These are phyloP conservation scores for Gossypium gossypioides DNA, from an alignment of 441 rosid genomes.

Conservation along the genomic window DNA sequence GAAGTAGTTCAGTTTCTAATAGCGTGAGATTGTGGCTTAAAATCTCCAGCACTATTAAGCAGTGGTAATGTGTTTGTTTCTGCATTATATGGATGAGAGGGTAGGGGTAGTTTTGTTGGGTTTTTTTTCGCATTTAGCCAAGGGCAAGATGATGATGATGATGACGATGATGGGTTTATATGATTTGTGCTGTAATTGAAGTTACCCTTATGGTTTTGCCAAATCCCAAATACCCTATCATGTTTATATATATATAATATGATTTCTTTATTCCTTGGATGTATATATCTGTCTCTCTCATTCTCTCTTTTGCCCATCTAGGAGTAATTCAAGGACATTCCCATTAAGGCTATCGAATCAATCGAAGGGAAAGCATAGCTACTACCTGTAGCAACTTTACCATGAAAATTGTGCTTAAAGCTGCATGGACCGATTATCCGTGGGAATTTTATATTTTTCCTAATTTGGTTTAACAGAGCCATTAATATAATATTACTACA, in stretches of 20 bases:
- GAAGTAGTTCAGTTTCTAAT: conserved; percentile 18
- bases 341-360: background rate
- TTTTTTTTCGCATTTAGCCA: conserved; percentile 31
- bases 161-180: conserved; percentile 20
- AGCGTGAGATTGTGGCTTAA: conserved; percentile 29
- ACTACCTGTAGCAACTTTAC: background rate
- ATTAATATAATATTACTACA: too few relatives aligned
- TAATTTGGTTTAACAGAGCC: too few relatives aligned
- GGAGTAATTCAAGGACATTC: background rate
- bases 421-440: background rate
- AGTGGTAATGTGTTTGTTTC: conserved; percentile 25
- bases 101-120: conserved; percentile 19
- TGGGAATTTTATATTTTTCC: too few relatives aligned
- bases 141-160: conserved; percentile 16
- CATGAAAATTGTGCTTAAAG: background rate
- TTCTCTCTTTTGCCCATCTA: background rate
- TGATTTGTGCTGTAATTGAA: conserved; percentile 26
- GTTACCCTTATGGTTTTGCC: conserved; percentile 14
- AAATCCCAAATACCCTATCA: background rate
- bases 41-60: conserved; percentile 21
- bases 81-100: conserved; percentile 25
- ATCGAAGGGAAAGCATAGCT: background rate
- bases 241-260: conserved; percentile 21
- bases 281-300: background rate
- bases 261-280: conserved; percentile 4